phyloP scores from a whole-genome alignment of 495 filamentous ascomycete species.

The Usnea hakonensis region DNA sequence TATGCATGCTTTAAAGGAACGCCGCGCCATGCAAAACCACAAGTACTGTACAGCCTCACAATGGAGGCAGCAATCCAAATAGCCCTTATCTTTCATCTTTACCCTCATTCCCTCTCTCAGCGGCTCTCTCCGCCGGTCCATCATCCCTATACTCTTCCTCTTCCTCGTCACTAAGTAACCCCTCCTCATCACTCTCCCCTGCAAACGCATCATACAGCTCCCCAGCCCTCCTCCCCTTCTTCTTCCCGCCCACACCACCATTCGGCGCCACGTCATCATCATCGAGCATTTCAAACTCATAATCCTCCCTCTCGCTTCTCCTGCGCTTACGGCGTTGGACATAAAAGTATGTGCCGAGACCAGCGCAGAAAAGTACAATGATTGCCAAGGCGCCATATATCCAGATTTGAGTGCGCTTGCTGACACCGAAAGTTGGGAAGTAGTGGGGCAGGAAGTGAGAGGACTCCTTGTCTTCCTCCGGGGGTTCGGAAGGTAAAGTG shows the following conservation, averaged over 20 bases:
- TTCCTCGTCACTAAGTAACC: slow-evolving; percentile 20
- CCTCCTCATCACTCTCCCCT: slow-evolving; percentile 43
- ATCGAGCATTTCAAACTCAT: slow-evolving; percentile 89
- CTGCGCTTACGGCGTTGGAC: slow-evolving; percentile 68
- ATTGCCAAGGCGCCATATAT: slow-evolving; percentile 81
- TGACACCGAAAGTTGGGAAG: slow-evolving; percentile 92
- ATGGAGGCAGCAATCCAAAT: not conserved
- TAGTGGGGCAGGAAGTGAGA: slow-evolving; percentile 74
- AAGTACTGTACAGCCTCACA: not conserved
- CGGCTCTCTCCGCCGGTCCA: not conserved
- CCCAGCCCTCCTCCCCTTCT: slow-evolving; percentile 59
- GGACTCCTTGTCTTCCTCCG: slow-evolving; percentile 20
- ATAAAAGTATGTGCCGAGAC: slow-evolving; percentile 71
- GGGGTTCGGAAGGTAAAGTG: slow-evolving; percentile 28
- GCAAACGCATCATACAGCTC: slow-evolving; percentile 98
- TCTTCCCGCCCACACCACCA: slow-evolving; percentile 33
- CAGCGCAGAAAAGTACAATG: slow-evolving; percentile 77
- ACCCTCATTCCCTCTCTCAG: not conserved
- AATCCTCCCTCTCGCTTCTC: slow-evolving; percentile 73
- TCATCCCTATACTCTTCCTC: slow-evolving; percentile 19
- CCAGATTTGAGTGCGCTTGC: slow-evolving; percentile 84
- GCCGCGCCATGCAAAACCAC: not conserved
- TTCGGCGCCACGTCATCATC: slow-evolving; percentile 65
- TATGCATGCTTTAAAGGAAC: too few relatives aligned
- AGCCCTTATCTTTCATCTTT: not conserved